Percentiles rank a stretch among this genome's conserved stretches.
These are phyloP conservation scores for Prunus yedoensis DNA, from an alignment of 331 rosid genomes.

Conservation along the genomic window DNA sequence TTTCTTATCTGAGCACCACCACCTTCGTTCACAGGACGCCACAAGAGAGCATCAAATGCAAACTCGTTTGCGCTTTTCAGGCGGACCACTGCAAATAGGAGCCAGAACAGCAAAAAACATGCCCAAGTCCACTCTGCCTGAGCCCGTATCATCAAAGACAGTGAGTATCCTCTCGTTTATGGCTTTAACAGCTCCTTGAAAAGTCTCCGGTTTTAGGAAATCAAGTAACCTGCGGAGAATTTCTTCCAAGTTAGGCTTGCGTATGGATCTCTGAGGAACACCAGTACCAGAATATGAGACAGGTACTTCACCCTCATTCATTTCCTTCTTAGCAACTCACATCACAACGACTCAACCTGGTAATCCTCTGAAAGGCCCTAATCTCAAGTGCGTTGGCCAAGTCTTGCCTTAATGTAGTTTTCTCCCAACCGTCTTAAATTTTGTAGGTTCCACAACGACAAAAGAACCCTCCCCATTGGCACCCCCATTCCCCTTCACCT, in stretches of 20 bases:
- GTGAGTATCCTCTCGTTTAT: conserved; percentile 51
- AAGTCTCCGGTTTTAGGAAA: conserved; percentile 51
- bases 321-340: conserved; percentile 45
- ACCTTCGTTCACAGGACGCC: conserved; percentile 51
- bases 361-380: conserved; percentile 48
- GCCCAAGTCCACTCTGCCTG: conserved; percentile 57
- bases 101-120: conserved; percentile 52
- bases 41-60: conserved; percentile 47
- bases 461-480: conserved; percentile 45
- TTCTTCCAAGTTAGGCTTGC: conserved; percentile 52
- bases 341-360: conserved; percentile 50
- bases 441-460: conserved; percentile 35
- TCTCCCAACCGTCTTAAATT: conserved; percentile 44
- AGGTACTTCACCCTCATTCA: conserved; percentile 44
- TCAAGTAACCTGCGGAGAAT: conserved; percentile 44
- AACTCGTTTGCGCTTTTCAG: conserved; percentile 48
- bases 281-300: conserved; percentile 54
- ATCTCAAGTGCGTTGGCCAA: conserved; percentile 45
- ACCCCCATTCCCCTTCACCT: conserved; percentile 37
- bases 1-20: conserved; percentile 41
- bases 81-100: conserved; percentile 46
- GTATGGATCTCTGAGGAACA: conserved; percentile 49
- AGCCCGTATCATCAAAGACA: conserved; percentile 37
- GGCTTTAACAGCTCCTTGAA: conserved; percentile 54
- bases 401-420: conserved; percentile 38